Base-by-base conservation (phyloP, 2,329 filamentous ascomycete genomes). In the Colletotrichum camelliae region DNA sequence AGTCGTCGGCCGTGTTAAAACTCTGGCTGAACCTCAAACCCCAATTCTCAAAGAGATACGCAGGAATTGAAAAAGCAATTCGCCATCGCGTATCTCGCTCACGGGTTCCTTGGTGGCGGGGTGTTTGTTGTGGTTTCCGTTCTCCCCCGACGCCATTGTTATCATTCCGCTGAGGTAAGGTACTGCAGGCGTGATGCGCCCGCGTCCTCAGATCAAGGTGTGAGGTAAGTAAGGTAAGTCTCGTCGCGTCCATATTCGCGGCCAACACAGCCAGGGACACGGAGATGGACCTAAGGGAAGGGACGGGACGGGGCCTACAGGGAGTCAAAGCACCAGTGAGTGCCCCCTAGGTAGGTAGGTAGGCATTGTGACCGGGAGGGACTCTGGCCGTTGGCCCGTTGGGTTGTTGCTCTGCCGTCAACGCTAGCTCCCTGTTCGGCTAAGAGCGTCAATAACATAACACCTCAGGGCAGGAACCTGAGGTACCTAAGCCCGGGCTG, bases 361-460 rank as follows among this genome's bases (percentile, higher is more conserved):
- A 33, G 58, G 31, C 29, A 61, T 31, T 33, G 24, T 18, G 18
- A 27, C 24, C 24, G 24, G 24, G 24, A 48, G 43, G 10, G 43
- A 31, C 58, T n/a, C 18, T 15, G 58, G 58, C 58, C 29, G 8
- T 18, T 35, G 55, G 18, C 27, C 57, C 29, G 43, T 39, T 48
- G 33, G 67, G 62, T 67, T 72, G 55, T 75, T 75, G 73, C 69
- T 75, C 62, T 75, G 73, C 69, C 73, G 69, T 67, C 69, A 21
- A 75, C 69, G 57, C 69, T 62, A 72, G 35, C 31, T n/a, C 31
- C 69, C 39, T 13, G 57, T 57, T 21, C 16, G 58, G 69, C 33
- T n/a, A 67, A 75, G 64, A 33, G 73, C 31, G 43, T 48, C n/a
- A 48, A 48, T 21, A 48, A 48, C 43, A 48, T 7, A 21, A 21